phyloP scores from a whole-genome alignment of 768 basidiomycete species.

The Sistotremastrum suecicum region DNA sequence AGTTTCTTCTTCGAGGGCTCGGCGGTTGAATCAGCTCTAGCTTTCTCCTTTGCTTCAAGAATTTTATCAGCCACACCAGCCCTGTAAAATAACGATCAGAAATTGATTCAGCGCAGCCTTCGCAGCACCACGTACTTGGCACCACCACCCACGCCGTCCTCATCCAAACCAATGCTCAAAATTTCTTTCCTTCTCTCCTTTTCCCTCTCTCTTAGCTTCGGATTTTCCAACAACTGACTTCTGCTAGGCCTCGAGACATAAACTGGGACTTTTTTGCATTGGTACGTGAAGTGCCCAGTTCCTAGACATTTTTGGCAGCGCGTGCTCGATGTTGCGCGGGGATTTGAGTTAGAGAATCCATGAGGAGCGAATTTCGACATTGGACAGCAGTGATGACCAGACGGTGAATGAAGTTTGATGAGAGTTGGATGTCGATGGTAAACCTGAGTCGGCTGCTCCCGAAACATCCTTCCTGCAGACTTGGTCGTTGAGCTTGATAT shows the following conservation, averaged over 20 bases:
- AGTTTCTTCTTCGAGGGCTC: constrained; percentile 14
- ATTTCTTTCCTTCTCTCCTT: constrained; percentile 42
- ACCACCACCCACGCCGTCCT: not conserved
- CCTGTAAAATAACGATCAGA: constrained; percentile 21
- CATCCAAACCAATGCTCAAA: not conserved
- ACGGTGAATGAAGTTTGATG: too few relatives aligned
- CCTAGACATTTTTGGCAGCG: constrained; percentile 74
- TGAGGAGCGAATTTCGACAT: constrained; percentile 83
- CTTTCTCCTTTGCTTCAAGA: constrained; percentile 70
- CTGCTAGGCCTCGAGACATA: constrained; percentile 86
- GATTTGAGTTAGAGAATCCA: constrained; percentile 41
- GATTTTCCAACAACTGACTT: constrained; percentile 75
- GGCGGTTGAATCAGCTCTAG: constrained; percentile 32
- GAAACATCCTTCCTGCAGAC: too few relatives aligned
- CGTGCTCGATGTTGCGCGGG: constrained; percentile 50
- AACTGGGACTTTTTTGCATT: constrained; percentile 71
- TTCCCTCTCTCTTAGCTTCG: constrained; percentile 47
- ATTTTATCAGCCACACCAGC: constrained; percentile 77
- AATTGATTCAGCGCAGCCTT: not conserved
- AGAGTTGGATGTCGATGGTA: too few relatives aligned
- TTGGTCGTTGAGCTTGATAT: too few relatives aligned
- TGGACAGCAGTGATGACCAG: too few relatives aligned
- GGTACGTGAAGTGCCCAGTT: constrained; percentile 81
- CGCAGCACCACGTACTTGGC: not conserved
- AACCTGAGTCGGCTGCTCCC: too few relatives aligned